Percentiles rank a stretch among this genome's conserved stretches.
phyloP scores from a whole-genome alignment of 331 rosid genomes.

The Saraca asoca region DNA sequence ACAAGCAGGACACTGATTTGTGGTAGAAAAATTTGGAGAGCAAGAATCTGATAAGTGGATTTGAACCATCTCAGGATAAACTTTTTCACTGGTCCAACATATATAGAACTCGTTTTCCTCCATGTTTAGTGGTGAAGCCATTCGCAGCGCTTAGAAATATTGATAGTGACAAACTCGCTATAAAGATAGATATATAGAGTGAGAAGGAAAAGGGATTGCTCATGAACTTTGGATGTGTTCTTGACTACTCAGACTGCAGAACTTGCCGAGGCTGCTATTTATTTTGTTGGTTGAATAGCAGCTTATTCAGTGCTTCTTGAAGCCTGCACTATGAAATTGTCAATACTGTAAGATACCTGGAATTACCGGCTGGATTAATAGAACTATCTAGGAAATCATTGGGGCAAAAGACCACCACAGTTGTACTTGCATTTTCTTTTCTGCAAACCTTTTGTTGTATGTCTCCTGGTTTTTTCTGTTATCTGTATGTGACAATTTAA shows the following conservation, averaged over 20 bases:
- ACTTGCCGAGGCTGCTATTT: constrained; percentile 28
- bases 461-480: too few relatives aligned
- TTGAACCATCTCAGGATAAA: constrained; percentile 33
- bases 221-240: constrained; percentile 17
- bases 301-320: constrained; percentile 27
- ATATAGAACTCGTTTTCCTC: constrained; percentile 13
- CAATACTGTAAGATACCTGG: constrained; percentile 40
- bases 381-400: constrained; percentile 21
- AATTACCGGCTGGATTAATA: constrained; percentile 1
- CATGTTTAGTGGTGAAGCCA: constrained; percentile 22
- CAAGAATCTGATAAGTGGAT: constrained; percentile 28
- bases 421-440: too few relatives aligned
- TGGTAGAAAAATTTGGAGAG: constrained; percentile 37
- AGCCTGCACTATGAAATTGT: constrained; percentile 26
- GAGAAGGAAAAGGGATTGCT: constrained; percentile 1
- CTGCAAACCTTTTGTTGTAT: too few relatives aligned
- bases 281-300: constrained; percentile 22
- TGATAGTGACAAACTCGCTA: neutral
- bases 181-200: neutral
- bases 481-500: too few relatives aligned
- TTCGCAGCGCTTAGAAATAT: constrained; percentile 19
- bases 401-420: too few relatives aligned
- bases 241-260: constrained; percentile 28
- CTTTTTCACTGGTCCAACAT: constrained; percentile 13
- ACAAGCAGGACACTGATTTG: constrained; percentile 54